Base-by-base conservation (phyloP, 164 flowering plant genomes). In the Kingdonia uniflora region DNA sequence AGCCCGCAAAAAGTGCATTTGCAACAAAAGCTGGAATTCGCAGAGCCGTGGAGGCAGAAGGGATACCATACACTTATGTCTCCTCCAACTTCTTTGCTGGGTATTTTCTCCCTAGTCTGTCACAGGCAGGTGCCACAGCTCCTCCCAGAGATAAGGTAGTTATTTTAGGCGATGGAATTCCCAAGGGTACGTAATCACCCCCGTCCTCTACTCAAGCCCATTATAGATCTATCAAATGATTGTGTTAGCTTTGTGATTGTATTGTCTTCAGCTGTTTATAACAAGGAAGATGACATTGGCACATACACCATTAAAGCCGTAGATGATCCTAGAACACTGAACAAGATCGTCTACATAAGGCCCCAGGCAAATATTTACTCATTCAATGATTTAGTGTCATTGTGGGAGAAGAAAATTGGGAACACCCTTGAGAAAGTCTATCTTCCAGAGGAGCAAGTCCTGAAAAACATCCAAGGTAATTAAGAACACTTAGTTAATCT, bases 351-450 rank as follows among this genome's bases (percentile, higher is more conserved):
- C 41, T 76, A 71, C 67, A 51, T 85, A 40, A 76, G 52, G 56
- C 84, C 88, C 23, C 66, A 80, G 7, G 63, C 55, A 19, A 75
- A 82, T 66, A 67, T 42, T 15, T 62, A 49, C 63, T 75, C 89
- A 7, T 63, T 75, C 65, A 78, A 80, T 46, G 84, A 84, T 11
- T 67, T 85, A 5, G 85, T 77, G 14, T 62, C 79, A n/a, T 37
- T 80, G 11, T 80, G 90, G 95, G 90, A 82, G 70, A 80, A 74
- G 57, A 76, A 75, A 68, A 82, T 76, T 4, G 94, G 89, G 13
- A 80, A 80, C 45, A 74, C 78, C 51, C 74, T 85, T 1, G 79
- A 80, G 45, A 82, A 65, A 60, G 52, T 41, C 20, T 73, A 76
- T 42, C 59, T 82, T 25, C 63, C 80, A 0, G 87, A 79, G 72